Base-by-base conservation (phyloP, 208 protist species). In the Leishmania aethiopica region DNA sequence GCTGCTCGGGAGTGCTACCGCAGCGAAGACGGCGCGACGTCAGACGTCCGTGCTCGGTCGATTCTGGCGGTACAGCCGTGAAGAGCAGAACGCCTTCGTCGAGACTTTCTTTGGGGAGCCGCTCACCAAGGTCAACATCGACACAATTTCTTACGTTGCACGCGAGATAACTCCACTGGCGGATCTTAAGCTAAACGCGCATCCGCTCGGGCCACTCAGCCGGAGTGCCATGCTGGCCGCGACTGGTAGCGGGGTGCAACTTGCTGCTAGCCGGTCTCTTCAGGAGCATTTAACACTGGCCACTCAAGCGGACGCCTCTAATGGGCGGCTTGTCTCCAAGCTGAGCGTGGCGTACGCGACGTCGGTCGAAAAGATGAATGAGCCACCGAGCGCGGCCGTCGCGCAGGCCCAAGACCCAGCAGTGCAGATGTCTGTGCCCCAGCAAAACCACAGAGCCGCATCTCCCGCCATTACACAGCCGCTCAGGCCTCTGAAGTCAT, bases 31-130 rank as follows among this genome's bases (percentile, higher is more conserved):
- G 32, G 17, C 66, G 10, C 66, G 37, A 22, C 66, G 19, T 17
- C 74, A 83, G 37, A 69, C 45, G 28, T 75, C 80, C 6, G 74
- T 64, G 74, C 66, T 79, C 1, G 75, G 66, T 69, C 74, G 37
- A 15, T 49, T 78, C 59, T 66, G 47, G 72, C 59, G 40, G 74
- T 75, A 57, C 57, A 67, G 53, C 66, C 57, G 70, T 5, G 75
- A 79, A 35, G 75, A 79, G 60, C 42, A 76, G 22, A 55, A 80
- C 66, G 3, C 40, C 22, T 71, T 79, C 55, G 76, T 70, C 28
- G 74, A 84, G 15, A 6, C 42, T 1, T 62, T 79, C 67, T 69
- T 84, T 32, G 49, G n/a, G 5, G 51, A 57, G 37, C 53, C 66
- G 5, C 75, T 79, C 66, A 59, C 66, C 37, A 66, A 51, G 13